Evolutionary conservation across 2,329 filamentous ascomycete genomes (phyloP).

Genomic region (Colletotrichum sojae): DNA sequence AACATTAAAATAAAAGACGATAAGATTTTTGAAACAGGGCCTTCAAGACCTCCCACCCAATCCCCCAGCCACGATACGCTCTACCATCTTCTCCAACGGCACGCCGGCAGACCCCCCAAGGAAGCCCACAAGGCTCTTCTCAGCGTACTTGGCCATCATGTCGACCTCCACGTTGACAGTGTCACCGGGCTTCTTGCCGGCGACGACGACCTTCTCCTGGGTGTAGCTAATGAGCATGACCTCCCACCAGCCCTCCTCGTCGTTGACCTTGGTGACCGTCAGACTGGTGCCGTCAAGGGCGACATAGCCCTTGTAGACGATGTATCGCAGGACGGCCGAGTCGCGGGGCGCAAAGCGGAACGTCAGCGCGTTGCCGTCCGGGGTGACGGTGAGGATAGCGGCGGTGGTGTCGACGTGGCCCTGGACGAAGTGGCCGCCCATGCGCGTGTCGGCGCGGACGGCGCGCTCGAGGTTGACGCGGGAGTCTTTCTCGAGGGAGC

Average conservation of each 20-base stretch:
- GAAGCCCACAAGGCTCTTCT: slow-evolving; percentile 90
- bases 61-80: slow-evolving; percentile 81
- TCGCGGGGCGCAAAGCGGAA: slow-evolving; percentile 85
- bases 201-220: slow-evolving; percentile 90
- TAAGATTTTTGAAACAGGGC: neutral
- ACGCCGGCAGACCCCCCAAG: slow-evolving; percentile 71
- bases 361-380: slow-evolving; percentile 91
- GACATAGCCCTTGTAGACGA: slow-evolving; percentile 97
- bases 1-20: neutral
- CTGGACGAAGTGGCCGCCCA: slow-evolving; percentile 99
- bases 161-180: slow-evolving; percentile 95
- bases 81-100: slow-evolving; percentile 79
- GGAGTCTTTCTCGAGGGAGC: slow-evolving; percentile 74
- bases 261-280: slow-evolving; percentile 90
- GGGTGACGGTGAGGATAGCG: slow-evolving; percentile 77
- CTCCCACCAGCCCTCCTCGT: slow-evolving; percentile 87
- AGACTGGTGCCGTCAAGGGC: slow-evolving; percentile 95
- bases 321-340: slow-evolving; percentile 80
- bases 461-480: slow-evolving; percentile 94
- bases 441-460: slow-evolving; percentile 90
- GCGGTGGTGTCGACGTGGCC: slow-evolving; percentile 96
- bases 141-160: slow-evolving; percentile 86
- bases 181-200: slow-evolving; percentile 83
- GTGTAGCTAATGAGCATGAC: slow-evolving; percentile 99
- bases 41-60: slow-evolving; percentile 52